Percentiles rank a stretch among this genome's conserved stretches.
Evolutionary conservation across 495 filamentous ascomycete species (phyloP).

Genomic region (Neurospora sp.): DNA sequence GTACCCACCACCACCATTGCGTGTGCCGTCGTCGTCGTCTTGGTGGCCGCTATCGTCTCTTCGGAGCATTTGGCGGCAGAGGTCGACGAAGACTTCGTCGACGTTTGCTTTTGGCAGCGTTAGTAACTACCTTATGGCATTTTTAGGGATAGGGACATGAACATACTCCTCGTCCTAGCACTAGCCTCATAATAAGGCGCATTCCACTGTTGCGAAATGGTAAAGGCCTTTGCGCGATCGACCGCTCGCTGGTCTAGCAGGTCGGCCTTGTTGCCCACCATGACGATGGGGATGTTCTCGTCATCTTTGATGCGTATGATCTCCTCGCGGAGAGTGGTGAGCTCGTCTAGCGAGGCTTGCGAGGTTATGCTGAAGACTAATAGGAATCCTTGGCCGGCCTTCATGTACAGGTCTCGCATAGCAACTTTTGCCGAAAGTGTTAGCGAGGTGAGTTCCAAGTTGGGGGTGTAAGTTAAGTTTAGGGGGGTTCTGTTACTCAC

Average conservation of each 20-base stretch:
- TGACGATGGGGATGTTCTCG: conserved; percentile 81
- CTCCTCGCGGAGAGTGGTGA: conserved; percentile 83
- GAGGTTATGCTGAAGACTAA: conserved; percentile 96
- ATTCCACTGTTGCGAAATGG: conserved; percentile 81
- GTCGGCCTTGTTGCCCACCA: conserved; percentile 96
- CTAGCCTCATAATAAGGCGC: conserved; percentile 94
- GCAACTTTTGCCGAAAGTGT: conserved; percentile 28
- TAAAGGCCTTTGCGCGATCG: conserved; percentile 70
- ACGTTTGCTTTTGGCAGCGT: conserved; percentile 56
- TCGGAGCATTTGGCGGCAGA: conserved; percentile 84
- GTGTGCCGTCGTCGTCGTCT: conserved; percentile 23
- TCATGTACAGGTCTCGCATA: conserved; percentile 91
- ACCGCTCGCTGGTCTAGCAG: conserved; percentile 86
- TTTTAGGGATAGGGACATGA: too few relatives aligned
- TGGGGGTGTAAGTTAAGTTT: background rate
- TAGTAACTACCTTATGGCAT: background rate
- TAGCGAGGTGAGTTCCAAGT: background rate
- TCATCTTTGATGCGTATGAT: conserved; percentile 97
- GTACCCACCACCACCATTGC: conserved; percentile 7
- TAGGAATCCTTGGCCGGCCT: conserved; percentile 90
- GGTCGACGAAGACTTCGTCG: conserved; percentile 88
- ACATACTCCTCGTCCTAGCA: conserved; percentile 57
- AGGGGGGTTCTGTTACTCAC: conserved; percentile 41
- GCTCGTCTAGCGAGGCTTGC: conserved; percentile 72
- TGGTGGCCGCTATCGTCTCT: conserved; percentile 46